Conservation (phyloP, 768 basidiomycete species). For the Rhizopogon rudus region DNA sequence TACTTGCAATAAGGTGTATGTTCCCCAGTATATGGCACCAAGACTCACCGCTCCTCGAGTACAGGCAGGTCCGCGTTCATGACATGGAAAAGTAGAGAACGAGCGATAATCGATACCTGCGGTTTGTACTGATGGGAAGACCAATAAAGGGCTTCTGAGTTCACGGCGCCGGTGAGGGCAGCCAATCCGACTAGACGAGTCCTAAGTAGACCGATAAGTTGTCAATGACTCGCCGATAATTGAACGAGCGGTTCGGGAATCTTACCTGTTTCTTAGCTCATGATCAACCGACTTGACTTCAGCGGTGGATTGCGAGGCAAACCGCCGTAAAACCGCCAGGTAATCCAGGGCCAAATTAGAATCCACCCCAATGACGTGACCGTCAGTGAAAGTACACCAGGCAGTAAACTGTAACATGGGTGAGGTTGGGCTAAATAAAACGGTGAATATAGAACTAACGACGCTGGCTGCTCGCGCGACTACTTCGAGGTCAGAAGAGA, state of each 20-base stretch:
- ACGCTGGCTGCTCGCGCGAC: conserved; percentile 74
- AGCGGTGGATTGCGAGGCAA: conserved; percentile 55
- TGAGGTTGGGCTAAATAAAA: neutral
- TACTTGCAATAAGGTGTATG: neutral
- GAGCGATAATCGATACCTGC: conserved; percentile 68
- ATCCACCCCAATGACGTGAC: conserved; percentile 77
- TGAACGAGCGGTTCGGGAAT: neutral
- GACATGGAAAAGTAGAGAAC: conserved; percentile 64
- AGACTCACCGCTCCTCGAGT: conserved; percentile 64
- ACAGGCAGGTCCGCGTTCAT: conserved; percentile 54
- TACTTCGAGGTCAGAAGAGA: conserved; percentile 69
- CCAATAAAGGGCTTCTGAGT: conserved; percentile 80
- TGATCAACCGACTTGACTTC: conserved; percentile 47
- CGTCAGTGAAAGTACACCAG: conserved; percentile 91
- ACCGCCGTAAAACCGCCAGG: conserved; percentile 57
- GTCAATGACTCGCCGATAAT: neutral
- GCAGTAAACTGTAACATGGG: conserved; percentile 65
- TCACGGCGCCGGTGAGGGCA: conserved; percentile 72
- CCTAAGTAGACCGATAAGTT: conserved; percentile 31
- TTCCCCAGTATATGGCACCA: neutral
- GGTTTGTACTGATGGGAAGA: conserved; percentile 65
- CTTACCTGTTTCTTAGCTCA: conserved; percentile 72
- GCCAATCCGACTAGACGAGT: conserved; percentile 84
- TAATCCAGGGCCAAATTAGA: conserved; percentile 65
- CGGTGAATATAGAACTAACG: conserved; percentile 40